Evolutionary conservation across 164 flowering plant genomes (phyloP), one percentile per base, ranked within the genome.

Genomic region (Tetrastigma voinierianum): DNA sequence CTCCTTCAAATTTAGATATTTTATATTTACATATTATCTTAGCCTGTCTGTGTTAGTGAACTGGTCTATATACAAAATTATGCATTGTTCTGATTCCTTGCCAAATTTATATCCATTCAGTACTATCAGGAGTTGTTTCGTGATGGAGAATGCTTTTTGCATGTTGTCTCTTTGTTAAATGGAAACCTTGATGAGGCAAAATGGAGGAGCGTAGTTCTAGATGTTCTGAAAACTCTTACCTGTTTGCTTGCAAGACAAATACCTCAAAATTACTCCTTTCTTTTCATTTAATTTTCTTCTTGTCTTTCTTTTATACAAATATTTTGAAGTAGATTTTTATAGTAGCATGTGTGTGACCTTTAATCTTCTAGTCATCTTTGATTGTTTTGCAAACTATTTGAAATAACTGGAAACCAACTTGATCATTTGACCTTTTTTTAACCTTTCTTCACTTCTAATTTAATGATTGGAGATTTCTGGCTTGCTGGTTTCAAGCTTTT

Each of bases 101-200:
- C 62, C 21, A 57, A 20, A 5, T 73, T 4, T 77, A 24, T 72
- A 44, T 59, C 65, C 55, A 17, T 77, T 63, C 92, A 96, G 99
- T 82, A 93, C 69, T 93, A 86, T 72, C 99, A 93, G 77, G 81
- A 76, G 66, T 76, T 96, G 71, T 96, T 96, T 76, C 89, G 96
- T 62, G 90, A 90, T 55, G 99, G 93, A 24, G 99, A 91, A 65
- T 96, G 99, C 78, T 93, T 96, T 86, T 55, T 96, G 79, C 99
- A 96, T 77, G 86, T 96, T 64, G 91, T 96, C 32, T 96, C 99
- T 70, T 84, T 96, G 65, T 72, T 96, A 64, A 93, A 96, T 83
- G 93, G 95, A 60, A 85, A 80, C 64, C 85, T 84, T 73, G 95
- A 86, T 61, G 84, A 81, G 66, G 76, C 59, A n/a, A 58, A 83